These are phyloP conservation scores for Leccinum pallidistipes DNA, from an alignment of 1,284 basidiomycete genomes.

Conservation along the genomic window DNA sequence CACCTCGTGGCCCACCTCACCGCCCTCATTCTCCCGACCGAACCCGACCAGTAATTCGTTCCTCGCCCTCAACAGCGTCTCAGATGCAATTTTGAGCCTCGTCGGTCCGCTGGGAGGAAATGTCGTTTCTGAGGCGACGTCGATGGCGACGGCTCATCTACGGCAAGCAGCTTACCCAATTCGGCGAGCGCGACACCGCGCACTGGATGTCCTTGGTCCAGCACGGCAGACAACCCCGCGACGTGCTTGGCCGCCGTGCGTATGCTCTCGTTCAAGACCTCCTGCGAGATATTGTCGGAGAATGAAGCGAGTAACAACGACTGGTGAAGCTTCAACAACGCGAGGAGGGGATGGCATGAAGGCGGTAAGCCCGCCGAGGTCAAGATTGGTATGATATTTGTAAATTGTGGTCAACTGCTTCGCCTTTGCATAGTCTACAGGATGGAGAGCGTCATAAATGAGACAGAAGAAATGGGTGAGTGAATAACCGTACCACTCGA, in stretches of 20 bases:
- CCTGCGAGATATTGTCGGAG: conserved; percentile 40
- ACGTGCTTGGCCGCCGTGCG: conserved; percentile 55
- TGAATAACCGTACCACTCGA: conserved; percentile 45
- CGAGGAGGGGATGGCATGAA: conserved; percentile 75
- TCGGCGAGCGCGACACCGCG: conserved; percentile 77
- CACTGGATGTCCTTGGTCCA: conserved; percentile 75
- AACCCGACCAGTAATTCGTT: conserved; percentile 65
- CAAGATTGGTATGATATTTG: conserved; percentile 49
- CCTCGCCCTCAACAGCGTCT: conserved; percentile 61
- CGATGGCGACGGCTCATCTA: conserved; percentile 60
- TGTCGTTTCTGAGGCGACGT: conserved; percentile 24
- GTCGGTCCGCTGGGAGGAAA: conserved; percentile 67
- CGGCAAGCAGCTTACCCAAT: conserved; percentile 76
- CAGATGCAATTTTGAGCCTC: conserved; percentile 63
- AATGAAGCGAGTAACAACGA: conserved; percentile 62
- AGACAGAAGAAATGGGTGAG: neutral
- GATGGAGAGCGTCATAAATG: neutral
- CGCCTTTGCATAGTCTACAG: conserved; percentile 55
- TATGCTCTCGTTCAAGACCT: conserved; percentile 60
- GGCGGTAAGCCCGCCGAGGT: conserved; percentile 53
- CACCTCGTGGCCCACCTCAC: conserved; percentile 57
- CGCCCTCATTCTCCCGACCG: conserved; percentile 59
- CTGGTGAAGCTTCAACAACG: conserved; percentile 67
- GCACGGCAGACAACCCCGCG: conserved; percentile 54
- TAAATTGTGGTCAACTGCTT: conserved; percentile 64